These are phyloP conservation scores for Pholiota adiposa DNA, from an alignment of 1,284 basidiomycete species.

Conservation along the genomic window DNA sequence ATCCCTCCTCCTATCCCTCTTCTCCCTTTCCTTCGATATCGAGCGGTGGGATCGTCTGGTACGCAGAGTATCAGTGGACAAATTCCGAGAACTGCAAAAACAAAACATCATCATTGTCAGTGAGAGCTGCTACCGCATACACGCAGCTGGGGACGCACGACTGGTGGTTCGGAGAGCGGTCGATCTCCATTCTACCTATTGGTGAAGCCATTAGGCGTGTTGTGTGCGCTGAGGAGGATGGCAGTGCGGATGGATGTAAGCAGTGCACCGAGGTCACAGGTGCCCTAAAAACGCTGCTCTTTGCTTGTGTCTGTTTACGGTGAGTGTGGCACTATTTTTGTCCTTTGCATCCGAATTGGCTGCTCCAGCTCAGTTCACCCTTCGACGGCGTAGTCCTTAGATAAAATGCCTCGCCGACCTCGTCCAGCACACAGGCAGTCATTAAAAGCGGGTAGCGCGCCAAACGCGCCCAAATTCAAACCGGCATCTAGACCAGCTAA, in stretches of 20 bases:
- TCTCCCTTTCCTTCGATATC: conserved; percentile 60
- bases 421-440: conserved; percentile 31
- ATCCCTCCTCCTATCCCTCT: conserved; percentile 57
- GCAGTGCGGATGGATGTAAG: conserved; percentile 5
- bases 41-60: conserved; percentile 75
- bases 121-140: conserved; percentile 11
- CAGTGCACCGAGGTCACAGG: background rate
- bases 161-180: conserved; percentile 64
- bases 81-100: conserved; percentile 59
- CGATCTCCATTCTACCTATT: conserved; percentile 62
- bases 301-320: conserved; percentile 27
- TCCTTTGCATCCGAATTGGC: too few relatives aligned
- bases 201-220: conserved; percentile 34
- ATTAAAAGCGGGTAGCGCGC: background rate
- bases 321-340: background rate
- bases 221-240: conserved; percentile 5
- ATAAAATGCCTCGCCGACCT: conserved; percentile 40
- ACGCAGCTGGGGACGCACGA: conserved; percentile 51
- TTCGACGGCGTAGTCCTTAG: too few relatives aligned
- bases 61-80: conserved; percentile 73
- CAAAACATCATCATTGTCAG: too few relatives aligned
- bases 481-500: background rate
- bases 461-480: background rate
- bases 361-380: too few relatives aligned
- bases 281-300: conserved; percentile 18